Percentiles rank a stretch among this genome's conserved stretches.
Evolutionary conservation across 2,329 filamentous ascomycete genomes (phyloP).

Genomic region (Arthrobotrys sinensis): DNA sequence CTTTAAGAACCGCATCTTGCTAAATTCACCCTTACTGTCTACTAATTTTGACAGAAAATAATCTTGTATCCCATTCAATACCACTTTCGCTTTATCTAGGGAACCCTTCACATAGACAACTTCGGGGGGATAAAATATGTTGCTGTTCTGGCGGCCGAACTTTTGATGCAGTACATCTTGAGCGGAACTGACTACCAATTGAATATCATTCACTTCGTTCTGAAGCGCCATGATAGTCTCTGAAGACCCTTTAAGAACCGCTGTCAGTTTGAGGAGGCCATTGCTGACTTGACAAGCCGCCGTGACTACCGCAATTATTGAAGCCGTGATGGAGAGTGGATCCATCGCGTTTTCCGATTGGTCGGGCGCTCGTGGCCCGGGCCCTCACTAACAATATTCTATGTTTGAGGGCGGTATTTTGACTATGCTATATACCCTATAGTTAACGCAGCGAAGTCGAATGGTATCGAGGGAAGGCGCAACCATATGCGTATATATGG

Average conservation of each 20-base stretch:
- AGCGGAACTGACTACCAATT: not conserved
- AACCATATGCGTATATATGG: too few species aligned
- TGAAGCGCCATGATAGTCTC: not conserved
- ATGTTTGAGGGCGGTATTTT: too few species aligned
- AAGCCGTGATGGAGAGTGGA: conserved; percentile 10
- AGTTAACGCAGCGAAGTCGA: too few species aligned
- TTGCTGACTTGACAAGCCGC: conserved; percentile 2
- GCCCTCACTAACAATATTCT: too few species aligned
- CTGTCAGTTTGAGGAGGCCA: not conserved
- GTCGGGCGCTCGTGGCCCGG: too few species aligned
- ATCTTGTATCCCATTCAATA: not conserved
- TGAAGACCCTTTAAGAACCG: not conserved
- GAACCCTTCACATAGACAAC: not conserved
- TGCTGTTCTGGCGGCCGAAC: not conserved
- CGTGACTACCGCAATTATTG: conserved; percentile 11
- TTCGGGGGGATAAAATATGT: not conserved
- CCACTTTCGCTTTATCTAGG: not conserved
- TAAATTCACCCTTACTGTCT: not conserved
- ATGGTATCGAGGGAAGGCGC: too few species aligned
- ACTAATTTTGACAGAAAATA: not conserved
- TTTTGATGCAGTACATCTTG: not conserved
- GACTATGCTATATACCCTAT: too few species aligned
- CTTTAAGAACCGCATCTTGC: conserved; percentile 1
- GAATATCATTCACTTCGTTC: conserved; percentile 10
- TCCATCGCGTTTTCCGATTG: conserved; percentile 12